Base-by-base conservation (phyloP, 2,329 filamentous ascomycete species). In the Bipolaris zeicola region DNA sequence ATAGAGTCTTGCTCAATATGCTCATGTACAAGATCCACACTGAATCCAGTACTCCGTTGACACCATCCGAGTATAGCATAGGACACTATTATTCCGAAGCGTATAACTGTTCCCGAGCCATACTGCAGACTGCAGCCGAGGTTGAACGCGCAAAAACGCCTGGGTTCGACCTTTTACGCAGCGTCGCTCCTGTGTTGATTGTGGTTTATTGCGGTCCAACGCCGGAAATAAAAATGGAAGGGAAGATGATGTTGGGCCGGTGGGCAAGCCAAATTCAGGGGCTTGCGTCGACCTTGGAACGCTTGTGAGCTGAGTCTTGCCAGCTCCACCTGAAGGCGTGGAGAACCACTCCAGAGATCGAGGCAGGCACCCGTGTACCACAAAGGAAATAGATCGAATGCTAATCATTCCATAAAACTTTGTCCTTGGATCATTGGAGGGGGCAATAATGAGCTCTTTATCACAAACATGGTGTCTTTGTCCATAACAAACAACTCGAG, bases 231-330 rank as follows among this genome's bases (percentile, higher is more conserved):
- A 58, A 54, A 24, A 41, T 49, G 7, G 20, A 43, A 4, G 71
- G 68, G 3, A 46, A 54, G 41, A 47, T 55, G n/a, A 70, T 66
- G 61, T 49, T 74, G 50, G 52, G 54, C 24, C 50, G 68, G 24
- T 74, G 69, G 70, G 64, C 64, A 5, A 48, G 56, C 37, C 28
- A 64, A 51, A 28, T 58, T 59, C 8, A 67, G 61, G 1, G 52
- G 52, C 2, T 59, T 16, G 31, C 26, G 1, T 22, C 51, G 2
- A 18, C 47, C 4, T 24, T 56, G n/a, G 37, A 47, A 28, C 24
- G 34, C n/a, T 24, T 49, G 11, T 38, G n/a, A 49, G 37, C 14
- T 26, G 20, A 26, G 22, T 26, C 16, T 20, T 45, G 6, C 11
- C 11, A 20, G 3, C 5, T 45, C 28, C 5, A 6, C 16, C 8